Conservation (phyloP, 768 basidiomycete species). For the Gautieria morchelliformis region DNA sequence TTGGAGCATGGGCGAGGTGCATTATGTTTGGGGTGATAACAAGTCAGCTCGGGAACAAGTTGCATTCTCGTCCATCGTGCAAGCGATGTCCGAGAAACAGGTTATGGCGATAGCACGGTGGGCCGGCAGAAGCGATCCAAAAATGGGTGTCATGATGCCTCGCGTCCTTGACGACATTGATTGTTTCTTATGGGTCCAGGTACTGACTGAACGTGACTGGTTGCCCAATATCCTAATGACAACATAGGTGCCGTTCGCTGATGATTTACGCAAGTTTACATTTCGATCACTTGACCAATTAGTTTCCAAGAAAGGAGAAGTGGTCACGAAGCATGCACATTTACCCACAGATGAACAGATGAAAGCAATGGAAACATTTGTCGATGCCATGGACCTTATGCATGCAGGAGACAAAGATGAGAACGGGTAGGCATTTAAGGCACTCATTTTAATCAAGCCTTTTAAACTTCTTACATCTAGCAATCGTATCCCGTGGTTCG, state of each 20-base stretch:
- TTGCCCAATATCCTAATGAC: not conserved
- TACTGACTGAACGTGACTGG: conserved; percentile 24
- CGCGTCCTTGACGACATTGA: conserved; percentile 57
- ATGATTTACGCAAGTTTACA: conserved; percentile 81
- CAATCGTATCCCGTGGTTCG: conserved; percentile 63
- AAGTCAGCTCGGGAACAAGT: conserved; percentile 61
- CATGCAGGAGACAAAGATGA: conserved; percentile 67
- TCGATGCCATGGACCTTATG: conserved; percentile 85
- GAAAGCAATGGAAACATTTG: conserved; percentile 77
- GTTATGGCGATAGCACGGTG: conserved; percentile 76
- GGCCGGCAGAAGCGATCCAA: conserved; percentile 74
- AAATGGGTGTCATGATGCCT: conserved; percentile 74
- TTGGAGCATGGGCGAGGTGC: conserved; percentile 72
- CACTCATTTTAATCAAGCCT: not conserved
- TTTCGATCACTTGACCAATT: conserved; percentile 76
- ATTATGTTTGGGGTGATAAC: conserved; percentile 77
- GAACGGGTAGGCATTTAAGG: conserved; percentile 43
- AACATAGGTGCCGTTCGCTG: conserved; percentile 84
- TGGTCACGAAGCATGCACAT: conserved; percentile 66
- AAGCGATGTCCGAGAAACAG: conserved; percentile 63
- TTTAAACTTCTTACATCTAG: conserved; percentile 26
- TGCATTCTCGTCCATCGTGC: conserved; percentile 77
- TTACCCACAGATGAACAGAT: conserved; percentile 72
- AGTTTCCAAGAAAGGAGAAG: conserved; percentile 65
- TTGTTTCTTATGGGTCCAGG: conserved; percentile 78